Evolutionary conservation across 331 rosid genomes (phyloP).

Genomic region (Phaseolus coccineus): DNA sequence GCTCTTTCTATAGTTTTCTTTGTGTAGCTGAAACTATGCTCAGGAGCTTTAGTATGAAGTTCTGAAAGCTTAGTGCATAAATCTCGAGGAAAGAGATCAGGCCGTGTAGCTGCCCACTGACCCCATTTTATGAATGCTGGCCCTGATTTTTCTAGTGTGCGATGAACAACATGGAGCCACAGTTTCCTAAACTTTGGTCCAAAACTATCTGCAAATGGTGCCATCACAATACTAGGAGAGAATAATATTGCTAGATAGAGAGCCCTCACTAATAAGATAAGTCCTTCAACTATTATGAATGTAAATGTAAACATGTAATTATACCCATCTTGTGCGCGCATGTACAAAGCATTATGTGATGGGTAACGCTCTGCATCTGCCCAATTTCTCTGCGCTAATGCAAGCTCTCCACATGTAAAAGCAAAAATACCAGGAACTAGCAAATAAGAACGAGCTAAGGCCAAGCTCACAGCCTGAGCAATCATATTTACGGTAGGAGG

Average conservation of each 20-base stretch:
- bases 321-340: slow-evolving; percentile 84
- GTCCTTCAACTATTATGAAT: slow-evolving; percentile 64
- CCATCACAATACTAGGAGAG: slow-evolving; percentile 88
- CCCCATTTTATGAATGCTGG: slow-evolving; percentile 99
- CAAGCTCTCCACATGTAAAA: slow-evolving; percentile 74
- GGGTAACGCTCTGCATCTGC: slow-evolving; percentile 58
- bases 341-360: slow-evolving; percentile 61
- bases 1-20: slow-evolving; percentile 89
- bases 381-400: slow-evolving; percentile 67
- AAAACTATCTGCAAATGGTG: slow-evolving; percentile 77
- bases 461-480: slow-evolving; percentile 92
- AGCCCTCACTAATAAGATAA: slow-evolving; percentile 73
- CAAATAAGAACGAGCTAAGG: slow-evolving; percentile 71
- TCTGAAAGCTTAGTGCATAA: slow-evolving; percentile 79
- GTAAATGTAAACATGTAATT: slow-evolving; percentile 58
- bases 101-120: slow-evolving; percentile 99
- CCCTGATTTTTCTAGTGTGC: slow-evolving; percentile 86
- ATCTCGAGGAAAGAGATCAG: slow-evolving; percentile 98
- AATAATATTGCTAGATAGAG: slow-evolving; percentile 75
- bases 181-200: slow-evolving; percentile 72
- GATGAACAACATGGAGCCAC: slow-evolving; percentile 86
- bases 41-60: slow-evolving; percentile 97
- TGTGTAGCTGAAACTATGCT: slow-evolving; percentile 88
- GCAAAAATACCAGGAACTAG: slow-evolving; percentile 89
- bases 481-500: slow-evolving; percentile 64